Conservation (phyloP, 495 filamentous ascomycete species). For the Penicillium cinerascens region DNA sequence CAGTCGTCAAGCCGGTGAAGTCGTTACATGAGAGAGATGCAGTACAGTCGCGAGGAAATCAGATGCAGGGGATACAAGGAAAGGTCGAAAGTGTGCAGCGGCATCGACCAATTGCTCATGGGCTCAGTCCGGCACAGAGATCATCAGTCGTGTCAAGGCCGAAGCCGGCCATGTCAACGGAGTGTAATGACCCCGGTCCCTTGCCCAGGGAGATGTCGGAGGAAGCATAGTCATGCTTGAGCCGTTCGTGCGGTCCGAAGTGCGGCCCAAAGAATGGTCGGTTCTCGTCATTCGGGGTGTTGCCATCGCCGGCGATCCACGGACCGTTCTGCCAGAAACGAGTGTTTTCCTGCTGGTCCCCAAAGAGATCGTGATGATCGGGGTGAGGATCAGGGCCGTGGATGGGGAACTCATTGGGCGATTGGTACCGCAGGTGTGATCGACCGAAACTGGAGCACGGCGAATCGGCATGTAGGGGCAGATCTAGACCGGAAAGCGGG, state of each 20-base stretch:
- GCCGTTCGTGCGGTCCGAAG: conserved; percentile 41
- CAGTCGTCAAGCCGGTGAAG: conserved; percentile 45
- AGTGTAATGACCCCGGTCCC: conserved; percentile 45
- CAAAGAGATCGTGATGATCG: conserved; percentile 48
- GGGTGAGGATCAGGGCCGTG: conserved; percentile 41
- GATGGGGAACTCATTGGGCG: conserved; percentile 42
- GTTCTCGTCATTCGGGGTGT: conserved; percentile 47
- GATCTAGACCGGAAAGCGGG: conserved; percentile 38
- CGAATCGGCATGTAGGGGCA: conserved; percentile 46
- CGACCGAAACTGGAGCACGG: conserved; percentile 48
- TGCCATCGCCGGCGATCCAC: conserved; percentile 47
- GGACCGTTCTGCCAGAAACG: conserved; percentile 49
- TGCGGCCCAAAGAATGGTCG: conserved; percentile 49
- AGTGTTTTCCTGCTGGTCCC: conserved; percentile 48
- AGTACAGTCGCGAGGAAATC: conserved; percentile 30
- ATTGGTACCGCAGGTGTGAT: conserved; percentile 46
- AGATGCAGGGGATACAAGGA: conserved; percentile 16
- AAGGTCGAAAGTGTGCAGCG: conserved; percentile 1
- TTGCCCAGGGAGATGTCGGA: conserved; percentile 47
- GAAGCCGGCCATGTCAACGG: conserved; percentile 49
- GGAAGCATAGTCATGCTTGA: conserved; percentile 50
- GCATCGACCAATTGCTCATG: conserved; percentile 21
- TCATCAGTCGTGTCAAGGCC: conserved; percentile 43
- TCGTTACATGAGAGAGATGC: conserved; percentile 46
- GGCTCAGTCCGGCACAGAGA: conserved; percentile 37